Conservation (phyloP, 805 yeast species). For the Saccharomycopsis vini region DNA sequence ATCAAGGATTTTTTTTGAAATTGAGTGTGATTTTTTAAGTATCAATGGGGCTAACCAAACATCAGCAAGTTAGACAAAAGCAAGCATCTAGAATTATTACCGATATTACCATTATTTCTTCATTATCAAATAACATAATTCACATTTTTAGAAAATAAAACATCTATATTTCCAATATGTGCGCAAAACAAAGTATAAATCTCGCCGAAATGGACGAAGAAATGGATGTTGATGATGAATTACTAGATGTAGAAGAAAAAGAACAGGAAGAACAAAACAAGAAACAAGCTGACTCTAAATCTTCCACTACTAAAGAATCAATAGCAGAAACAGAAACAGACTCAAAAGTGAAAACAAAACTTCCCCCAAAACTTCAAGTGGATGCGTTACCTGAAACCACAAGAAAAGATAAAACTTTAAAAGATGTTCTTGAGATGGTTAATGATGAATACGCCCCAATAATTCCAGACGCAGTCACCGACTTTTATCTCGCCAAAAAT, state of each 20-base stretch:
- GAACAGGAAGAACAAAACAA: constrained; percentile 8
- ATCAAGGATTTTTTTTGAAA: no score
- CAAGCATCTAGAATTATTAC: no score
- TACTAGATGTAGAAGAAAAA: constrained; percentile 12
- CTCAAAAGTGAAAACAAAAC: constrained; percentile 19
- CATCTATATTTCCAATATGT: not conserved
- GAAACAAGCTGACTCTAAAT: constrained; percentile 23
- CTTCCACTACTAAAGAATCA: constrained; percentile 23
- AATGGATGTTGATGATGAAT: constrained; percentile 25
- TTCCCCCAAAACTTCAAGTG: constrained; percentile 20
- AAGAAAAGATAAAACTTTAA: constrained; percentile 70
- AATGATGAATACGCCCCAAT: constrained; percentile 84
- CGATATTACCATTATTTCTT: no score
- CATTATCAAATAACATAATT: no score
- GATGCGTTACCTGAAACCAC: constrained; percentile 60
- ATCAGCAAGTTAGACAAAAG: no score
- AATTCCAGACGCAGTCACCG: constrained; percentile 94
- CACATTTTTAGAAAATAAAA: no score
- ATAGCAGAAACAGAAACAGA: constrained; percentile 21
- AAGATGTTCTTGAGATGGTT: constrained; percentile 80
- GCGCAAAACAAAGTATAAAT: constrained; percentile 8
- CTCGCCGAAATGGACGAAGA: constrained; percentile 19
- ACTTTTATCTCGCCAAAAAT: constrained; percentile 76
- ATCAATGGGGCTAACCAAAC: no score
- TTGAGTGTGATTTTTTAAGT: no score